phyloP scores from a whole-genome alignment of 75 land plant genomes.

The Picea sitchensis region DNA sequence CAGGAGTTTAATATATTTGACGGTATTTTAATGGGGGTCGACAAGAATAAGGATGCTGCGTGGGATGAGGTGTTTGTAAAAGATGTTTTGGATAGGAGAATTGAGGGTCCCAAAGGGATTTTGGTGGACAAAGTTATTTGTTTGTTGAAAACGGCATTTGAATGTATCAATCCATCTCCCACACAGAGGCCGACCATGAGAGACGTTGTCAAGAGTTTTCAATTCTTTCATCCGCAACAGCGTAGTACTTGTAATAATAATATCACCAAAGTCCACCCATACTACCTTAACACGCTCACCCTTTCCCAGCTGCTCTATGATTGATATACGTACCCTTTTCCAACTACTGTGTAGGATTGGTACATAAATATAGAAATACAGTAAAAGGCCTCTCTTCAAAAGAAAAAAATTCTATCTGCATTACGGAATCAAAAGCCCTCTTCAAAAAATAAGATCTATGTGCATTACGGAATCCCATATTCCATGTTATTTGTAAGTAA shows the following conservation, averaged over 20 bases:
- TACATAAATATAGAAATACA: too few relatives aligned
- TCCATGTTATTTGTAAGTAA: too few relatives aligned
- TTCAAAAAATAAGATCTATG: too few relatives aligned
- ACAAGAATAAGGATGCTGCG: background rate
- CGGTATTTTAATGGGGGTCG: background rate
- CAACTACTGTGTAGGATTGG: too few relatives aligned
- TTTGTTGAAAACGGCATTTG: background rate
- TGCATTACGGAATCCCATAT: too few relatives aligned
- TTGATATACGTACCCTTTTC: background rate
- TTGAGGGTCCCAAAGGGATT: background rate
- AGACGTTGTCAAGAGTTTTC: background rate
- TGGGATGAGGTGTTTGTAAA: constrained; percentile 6
- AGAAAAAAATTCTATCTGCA: too few relatives aligned
- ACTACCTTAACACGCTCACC: background rate
- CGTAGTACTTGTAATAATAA: background rate
- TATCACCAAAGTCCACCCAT: background rate
- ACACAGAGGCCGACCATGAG: constrained; percentile 4
- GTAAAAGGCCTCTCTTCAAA: too few relatives aligned
- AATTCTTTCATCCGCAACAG: background rate
- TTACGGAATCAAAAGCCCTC: too few relatives aligned
- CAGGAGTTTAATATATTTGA: background rate
- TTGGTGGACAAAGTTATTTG: background rate
- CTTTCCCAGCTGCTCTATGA: background rate
- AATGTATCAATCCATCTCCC: background rate
- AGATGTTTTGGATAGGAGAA: constrained; percentile 4